Evolutionary conservation across 1,284 basidiomycete species (phyloP), one percentile per base, ranked within the genome.

Genomic region (Apiotrichum akiyoshidainum): DNA sequence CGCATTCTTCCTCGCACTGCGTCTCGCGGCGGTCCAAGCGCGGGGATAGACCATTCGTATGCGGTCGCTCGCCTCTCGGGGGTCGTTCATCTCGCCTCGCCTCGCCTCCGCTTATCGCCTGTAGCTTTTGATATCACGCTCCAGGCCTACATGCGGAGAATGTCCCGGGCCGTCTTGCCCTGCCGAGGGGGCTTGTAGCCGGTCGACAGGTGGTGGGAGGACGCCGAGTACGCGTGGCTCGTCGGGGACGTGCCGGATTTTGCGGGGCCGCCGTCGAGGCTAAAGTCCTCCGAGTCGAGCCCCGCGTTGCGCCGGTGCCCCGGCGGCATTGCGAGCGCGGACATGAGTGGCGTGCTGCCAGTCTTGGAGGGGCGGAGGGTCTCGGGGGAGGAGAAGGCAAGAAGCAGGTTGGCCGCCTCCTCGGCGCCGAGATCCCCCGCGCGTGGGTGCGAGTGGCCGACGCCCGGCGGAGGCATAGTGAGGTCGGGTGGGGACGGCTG

Each of bases 121-220:
- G 21, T 39, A 8, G 35, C n/a, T 2, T 9, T 13, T 5, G 2
- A 11, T 21, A 17, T 42, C 41, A 21, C 9, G 10, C 17, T 13
- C 21, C 19, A n/a, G n/a, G 21, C 37, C 54, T 56, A 69, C 72
- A 76, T 71, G 42, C 62, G 64, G 37, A 76, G 57, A 31, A 76
- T 70, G 57, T 76, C 74, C 47, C 70, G 69, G 16, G 73, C 74
- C 21, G 71, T 73, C 63, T 75, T 75, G n/a, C 71, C 72, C 40
- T 67, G 63, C 34, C 17, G 34, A 5, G 40, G 48, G 17, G 19
- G 13, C 34, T 42, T 17, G 44, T 39, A 33, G 34, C 19, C 34
- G 22, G 11, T 34, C 16, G 21, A n/a, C 10, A n/a, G 39, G 39
- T 33, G 16, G 22, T 31, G 37, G 39, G 11, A 26, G n/a, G n/a